Base-by-base conservation (phyloP, 805 yeast species). In the Yamadazyma laniorum region DNA sequence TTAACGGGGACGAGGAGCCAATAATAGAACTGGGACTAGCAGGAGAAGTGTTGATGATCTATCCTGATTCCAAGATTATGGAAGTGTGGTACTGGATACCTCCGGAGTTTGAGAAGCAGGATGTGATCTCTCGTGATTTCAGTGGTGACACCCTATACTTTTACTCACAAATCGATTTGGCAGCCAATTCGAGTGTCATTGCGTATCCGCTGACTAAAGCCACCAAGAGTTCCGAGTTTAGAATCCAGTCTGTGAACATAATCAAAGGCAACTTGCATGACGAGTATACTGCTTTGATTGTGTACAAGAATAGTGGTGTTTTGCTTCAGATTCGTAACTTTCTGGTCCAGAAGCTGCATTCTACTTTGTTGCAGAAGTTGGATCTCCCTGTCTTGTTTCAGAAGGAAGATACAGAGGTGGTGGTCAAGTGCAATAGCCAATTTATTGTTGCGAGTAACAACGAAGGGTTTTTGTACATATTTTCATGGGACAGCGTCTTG, bases 51-150 rank as follows among this genome's bases (percentile, higher is more conserved):
- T 42, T 58, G 27, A 44, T 65, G 4, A 43, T 61, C 28, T 59
- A 51, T 42, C 53, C 54, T 1, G 30, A 32, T 5, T 26, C 44
- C 8, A 18, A 34, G 2, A 29, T 44, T 2, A 23, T 64, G 12
- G 67, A 66, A 41, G 42, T 65, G 12, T 67, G 72, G 72, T 57
- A 55, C 37, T 63, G 69, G 65, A 31, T 38, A 15, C 48, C 55
- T 22, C 45, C 46, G 6, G 39, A 28, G 11, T 28, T 27, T 18
- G 34, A 16, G 6, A 23, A 28, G 12, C 15, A 17, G 5, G 25
- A 14, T 28, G 18, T 37, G 6, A 15, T 35, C n/a, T 16, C 47
- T 5, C 43, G 36, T 9, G 46, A 39, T 14, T 38, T 37, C n/a
- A 58, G 58, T 29, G 56, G 55, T 19, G 62, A 58, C 29, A 52